Evolutionary conservation across 208 protist species (phyloP), one percentile per base, ranked within the genome.

Genomic region (Trypanosoma cruzi): DNA sequence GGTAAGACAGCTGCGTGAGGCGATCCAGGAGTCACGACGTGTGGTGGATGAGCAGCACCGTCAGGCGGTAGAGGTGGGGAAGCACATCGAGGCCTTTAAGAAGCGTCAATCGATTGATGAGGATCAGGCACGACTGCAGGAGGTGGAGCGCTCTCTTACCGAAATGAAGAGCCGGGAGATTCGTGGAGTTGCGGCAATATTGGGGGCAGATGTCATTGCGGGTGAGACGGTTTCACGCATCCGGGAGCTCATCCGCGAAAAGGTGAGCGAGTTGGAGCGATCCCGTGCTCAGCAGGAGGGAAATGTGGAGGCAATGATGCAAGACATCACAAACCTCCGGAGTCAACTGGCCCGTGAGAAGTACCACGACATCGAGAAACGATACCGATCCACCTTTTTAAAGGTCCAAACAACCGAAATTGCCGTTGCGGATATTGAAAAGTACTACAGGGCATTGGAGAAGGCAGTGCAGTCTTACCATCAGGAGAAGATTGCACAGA

Each of bases 381-480:
- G 91, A 28, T 94, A 96, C 81, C 80, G 89, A 29, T 93, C 88
- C 32, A 95, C 88, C 8, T 94, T 95, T 59, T 72, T 97, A n/a
- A 90, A 93, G 75, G 80, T 95, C 16, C 86, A 94, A 53, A 96
- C 93, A 11, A 89, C 84, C 4, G 83, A 95, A 66, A 91, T 96
- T 46, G 89, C 90, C 0, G 85, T 94, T 28, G 81, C 93, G 65
- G 93, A 97, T 70, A 85, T 95, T 49, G 89, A 96, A 32, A 96
- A 95, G 69, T 97, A 95, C 81, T 92, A 95, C 80, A 61, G 70
- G 6, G 95, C 93, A 0, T 82, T 99, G 18, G 96, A 98, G 57
- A 92, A 90, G 68, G 97, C 98, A 0, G 86, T 99, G 37, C 98
- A 99, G 89, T 88, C 90, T 31, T 99, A 99, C 80, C 99, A 99